A percentile compares a stretch with the other conserved stretches of the same genome.
Evolutionary conservation across 1,284 basidiomycete genomes (phyloP).

Genomic region (Cerrena zonata): DNA sequence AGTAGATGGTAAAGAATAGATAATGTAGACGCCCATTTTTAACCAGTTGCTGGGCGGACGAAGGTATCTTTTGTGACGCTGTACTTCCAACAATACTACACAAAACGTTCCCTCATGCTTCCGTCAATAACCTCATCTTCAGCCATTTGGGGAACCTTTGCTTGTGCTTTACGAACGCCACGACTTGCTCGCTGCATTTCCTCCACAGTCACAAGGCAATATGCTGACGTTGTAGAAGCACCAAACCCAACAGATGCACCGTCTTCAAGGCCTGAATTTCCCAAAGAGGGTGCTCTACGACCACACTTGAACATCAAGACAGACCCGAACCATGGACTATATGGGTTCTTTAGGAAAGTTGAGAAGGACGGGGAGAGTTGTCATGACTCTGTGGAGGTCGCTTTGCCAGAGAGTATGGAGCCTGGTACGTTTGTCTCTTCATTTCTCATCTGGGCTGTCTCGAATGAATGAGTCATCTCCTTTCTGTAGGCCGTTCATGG

Average conservation of each 20-base stretch:
- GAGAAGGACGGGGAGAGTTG: conserved; percentile 30
- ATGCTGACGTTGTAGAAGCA: not conserved
- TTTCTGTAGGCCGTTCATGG: conserved; percentile 73
- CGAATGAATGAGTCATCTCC: too few species aligned
- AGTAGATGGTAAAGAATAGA: too few species aligned
- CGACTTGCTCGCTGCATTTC: not conserved
- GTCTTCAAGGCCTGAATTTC: not conserved
- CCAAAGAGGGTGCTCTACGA: conserved; percentile 19
- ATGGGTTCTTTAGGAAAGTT: conserved; percentile 63
- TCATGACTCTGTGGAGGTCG: conserved; percentile 41
- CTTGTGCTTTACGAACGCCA: not conserved
- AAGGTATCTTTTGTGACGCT: too few species aligned
- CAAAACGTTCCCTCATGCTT: not conserved
- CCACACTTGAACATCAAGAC: conserved; percentile 41
- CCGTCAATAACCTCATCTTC: not conserved
- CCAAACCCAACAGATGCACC: not conserved
- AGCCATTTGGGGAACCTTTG: not conserved
- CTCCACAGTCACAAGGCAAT: not conserved
- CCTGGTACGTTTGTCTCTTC: conserved; percentile 28
- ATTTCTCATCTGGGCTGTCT: conserved; percentile 19
- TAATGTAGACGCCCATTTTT: too few species aligned
- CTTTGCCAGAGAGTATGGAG: conserved; percentile 36
- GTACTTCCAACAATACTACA: too few species aligned
- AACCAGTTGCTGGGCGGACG: too few species aligned
- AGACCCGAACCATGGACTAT: conserved; percentile 63